A percentile compares a stretch with the other conserved stretches of the same genome.
phyloP scores from a whole-genome alignment of 352 stramenopile species.

The Phytophthora tentaculata region DNA sequence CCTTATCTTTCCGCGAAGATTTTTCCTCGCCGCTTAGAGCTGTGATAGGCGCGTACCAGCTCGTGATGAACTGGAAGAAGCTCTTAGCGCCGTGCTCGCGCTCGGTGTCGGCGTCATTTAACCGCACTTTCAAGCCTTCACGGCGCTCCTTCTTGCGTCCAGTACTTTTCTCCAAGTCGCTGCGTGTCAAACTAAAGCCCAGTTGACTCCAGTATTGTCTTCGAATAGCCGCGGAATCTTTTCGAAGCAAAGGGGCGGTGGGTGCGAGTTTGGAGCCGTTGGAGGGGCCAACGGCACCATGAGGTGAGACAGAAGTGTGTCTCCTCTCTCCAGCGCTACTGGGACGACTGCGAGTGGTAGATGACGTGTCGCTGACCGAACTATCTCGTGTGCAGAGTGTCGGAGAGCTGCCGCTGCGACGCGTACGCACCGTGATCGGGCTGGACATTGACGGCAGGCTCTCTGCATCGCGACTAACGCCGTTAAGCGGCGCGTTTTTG shows the following conservation, averaged over 20 bases:
- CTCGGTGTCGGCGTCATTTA: conserved; percentile 69
- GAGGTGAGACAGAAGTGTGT: conserved; percentile 15
- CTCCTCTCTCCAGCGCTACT: conserved; percentile 27
- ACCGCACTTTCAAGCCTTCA: conserved; percentile 74
- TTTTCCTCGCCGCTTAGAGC: conserved; percentile 38
- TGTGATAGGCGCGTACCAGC: conserved; percentile 68
- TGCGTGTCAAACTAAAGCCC: conserved; percentile 79
- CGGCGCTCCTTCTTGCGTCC: conserved; percentile 65
- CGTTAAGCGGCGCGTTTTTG: conserved; percentile 53
- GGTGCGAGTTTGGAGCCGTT: conserved; percentile 30
- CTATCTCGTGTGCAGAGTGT: conserved; percentile 13
- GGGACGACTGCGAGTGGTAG: conserved; percentile 13
- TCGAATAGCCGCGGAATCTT: conserved; percentile 84
- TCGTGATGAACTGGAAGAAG: conserved; percentile 85
- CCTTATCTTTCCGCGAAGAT: conserved; percentile 25
- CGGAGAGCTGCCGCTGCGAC: conserved; percentile 31
- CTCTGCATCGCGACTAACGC: conserved; percentile 58
- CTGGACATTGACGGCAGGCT: conserved; percentile 59
- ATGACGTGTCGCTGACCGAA: conserved; percentile 3
- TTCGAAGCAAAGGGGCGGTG: conserved; percentile 53
- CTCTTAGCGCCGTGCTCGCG: conserved; percentile 51
- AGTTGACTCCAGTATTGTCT: conserved; percentile 90
- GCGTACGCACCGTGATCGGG: conserved; percentile 36
- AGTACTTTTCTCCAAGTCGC: conserved; percentile 82
- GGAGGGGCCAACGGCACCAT: conserved; percentile 21